Evolutionary conservation across 345 rosid genomes (phyloP).

Genomic region (Tarenaya hassleriana): DNA sequence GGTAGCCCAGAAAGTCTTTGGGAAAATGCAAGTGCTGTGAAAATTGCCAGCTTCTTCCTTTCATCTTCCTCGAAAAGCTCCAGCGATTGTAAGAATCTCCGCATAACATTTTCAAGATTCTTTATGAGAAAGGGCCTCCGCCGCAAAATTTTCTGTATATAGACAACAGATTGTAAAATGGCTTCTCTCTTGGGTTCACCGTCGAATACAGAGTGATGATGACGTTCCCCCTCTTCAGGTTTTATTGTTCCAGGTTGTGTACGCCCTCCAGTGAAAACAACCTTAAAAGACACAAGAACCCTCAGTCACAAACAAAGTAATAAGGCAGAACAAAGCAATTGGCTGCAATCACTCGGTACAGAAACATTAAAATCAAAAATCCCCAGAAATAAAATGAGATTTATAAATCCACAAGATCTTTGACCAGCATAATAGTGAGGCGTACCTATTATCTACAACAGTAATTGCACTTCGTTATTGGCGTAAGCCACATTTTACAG

Average conservation of each 20-base stretch:
- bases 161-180: conserved; percentile 79
- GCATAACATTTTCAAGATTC: conserved; percentile 94
- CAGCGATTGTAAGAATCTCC: conserved; percentile 86
- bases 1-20: conserved; percentile 98
- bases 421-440: neutral
- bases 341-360: neutral
- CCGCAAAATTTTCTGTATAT: conserved; percentile 81
- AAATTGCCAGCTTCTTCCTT: conserved; percentile 95
- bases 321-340: neutral
- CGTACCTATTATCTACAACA: no score
- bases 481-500: no score
- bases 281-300: conserved; percentile 46
- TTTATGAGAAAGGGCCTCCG: conserved; percentile 93
- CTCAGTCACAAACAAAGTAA: neutral
- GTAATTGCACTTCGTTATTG: no score
- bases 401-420: neutral
- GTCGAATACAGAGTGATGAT: conserved; percentile 78
- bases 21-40: conserved; percentile 97
- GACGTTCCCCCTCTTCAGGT: conserved; percentile 98
- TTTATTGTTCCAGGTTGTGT: conserved; percentile 95
- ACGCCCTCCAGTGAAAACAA: conserved; percentile 97
- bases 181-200: conserved; percentile 77
- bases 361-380: neutral
- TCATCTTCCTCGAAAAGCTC: conserved; percentile 97
- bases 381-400: no score